Conservation (phyloP, 2,329 filamentous ascomycete species). For the Fusarium verrucosum region DNA sequence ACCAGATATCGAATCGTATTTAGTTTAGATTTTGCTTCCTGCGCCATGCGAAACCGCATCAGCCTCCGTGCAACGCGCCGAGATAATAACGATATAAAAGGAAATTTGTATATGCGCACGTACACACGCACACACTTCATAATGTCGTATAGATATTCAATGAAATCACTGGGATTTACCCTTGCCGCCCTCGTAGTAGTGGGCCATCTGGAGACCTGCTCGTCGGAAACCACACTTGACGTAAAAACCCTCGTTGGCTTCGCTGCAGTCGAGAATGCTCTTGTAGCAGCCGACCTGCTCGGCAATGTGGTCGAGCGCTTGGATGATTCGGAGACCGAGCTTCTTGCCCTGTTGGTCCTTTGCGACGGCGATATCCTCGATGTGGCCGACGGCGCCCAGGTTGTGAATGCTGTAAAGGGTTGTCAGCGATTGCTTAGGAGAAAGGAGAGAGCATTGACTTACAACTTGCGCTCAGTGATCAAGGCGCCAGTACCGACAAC, state of each 20-base stretch:
- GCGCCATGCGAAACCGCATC: constrained; percentile 42
- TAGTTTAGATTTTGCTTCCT: constrained; percentile 47
- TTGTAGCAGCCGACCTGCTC: constrained; percentile 94
- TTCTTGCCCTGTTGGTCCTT: constrained; percentile 98
- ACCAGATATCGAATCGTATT: constrained; percentile 16
- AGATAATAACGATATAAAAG: constrained; percentile 17
- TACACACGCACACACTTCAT: neutral
- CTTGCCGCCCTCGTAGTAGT: constrained; percentile 79
- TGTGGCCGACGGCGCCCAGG: constrained; percentile 87
- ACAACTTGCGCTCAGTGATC: constrained; percentile 95
- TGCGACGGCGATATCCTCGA: constrained; percentile 96
- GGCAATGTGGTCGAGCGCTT: constrained; percentile 89
- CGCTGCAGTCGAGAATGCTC: constrained; percentile 95
- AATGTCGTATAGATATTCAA: constrained; percentile 1
- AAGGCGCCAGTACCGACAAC: constrained; percentile 92
- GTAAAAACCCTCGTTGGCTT: constrained; percentile 97
- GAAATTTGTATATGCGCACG: constrained; percentile 1
- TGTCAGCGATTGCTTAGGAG: constrained; percentile 28
- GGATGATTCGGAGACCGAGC: constrained; percentile 89
- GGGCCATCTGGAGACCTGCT: constrained; percentile 94
- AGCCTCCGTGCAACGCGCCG: constrained; percentile 34
- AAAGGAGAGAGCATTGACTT: constrained; percentile 50
- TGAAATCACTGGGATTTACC: constrained; percentile 52
- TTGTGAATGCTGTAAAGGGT: constrained; percentile 71
- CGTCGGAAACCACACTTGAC: constrained; percentile 96